Base-by-base conservation (phyloP, 179 eudicot genomes). In the Silene coronaria region DNA sequence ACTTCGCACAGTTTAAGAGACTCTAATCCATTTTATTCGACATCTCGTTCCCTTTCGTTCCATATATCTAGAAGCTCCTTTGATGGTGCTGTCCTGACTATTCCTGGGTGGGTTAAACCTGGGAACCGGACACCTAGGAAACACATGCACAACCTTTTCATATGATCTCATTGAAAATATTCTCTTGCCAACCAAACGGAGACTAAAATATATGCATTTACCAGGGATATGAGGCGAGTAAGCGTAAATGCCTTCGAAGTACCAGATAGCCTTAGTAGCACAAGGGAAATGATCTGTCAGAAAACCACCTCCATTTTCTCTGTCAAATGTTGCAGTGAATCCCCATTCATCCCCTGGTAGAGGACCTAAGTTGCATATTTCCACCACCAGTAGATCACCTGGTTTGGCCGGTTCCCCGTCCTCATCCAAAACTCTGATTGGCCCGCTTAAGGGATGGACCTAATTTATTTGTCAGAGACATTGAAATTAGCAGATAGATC, bases 331-430 rank as follows among this genome's bases (percentile, higher is more conserved):
- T 27, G 91, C 99, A 24, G 99, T 95, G 42, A 63, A 95, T 10
- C 97, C 98, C 99, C 99, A 92, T 78, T 92, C 97, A 73, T 90
- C 91, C 36, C 99, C 97, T 53, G 96, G 94, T 2, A 95, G 86
- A 76, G 99, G 99, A 30, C 98, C 98, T 83, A 94, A 81, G 82
- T 92, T 92, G 90, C 96, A 90, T 61, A 94, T 94, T 72, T 94
- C 97, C 67, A 95, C 97, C 24, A 70, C 88, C 12, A 95, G 87
- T 72, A 95, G 90, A 82, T 95, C 97, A 21, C 99, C 96, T 53
- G 97, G 91, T 60, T 82, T 77, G 36, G 96, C 97, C 0, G 97
- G 92, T 36, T 58, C 63, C 32, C 96, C 96, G n/a, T 87, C 84
- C 65, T 64, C 82, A 48, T 90, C 99, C 14, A 69, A 68, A 51